Evolutionary conservation across 140 eudicot species (phyloP).

Genomic region (Ambrosia hybrid): DNA sequence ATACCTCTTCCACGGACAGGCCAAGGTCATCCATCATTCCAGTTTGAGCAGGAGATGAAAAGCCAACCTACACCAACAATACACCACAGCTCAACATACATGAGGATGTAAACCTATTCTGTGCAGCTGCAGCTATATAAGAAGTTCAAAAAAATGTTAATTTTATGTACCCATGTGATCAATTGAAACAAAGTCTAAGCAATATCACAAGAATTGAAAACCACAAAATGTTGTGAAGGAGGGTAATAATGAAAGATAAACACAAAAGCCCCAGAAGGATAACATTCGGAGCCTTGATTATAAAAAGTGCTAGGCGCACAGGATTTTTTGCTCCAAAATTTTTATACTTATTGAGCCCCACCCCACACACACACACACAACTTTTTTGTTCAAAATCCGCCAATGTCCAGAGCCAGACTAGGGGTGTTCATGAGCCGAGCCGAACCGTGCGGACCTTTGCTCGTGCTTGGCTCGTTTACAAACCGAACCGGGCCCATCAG

Average conservation of each 20-base stretch:
- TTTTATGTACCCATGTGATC: neutral
- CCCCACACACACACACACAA: no score
- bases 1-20: constrained; percentile 65
- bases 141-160: neutral
- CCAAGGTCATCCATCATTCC: constrained; percentile 60
- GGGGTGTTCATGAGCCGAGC: no score
- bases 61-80: constrained; percentile 54
- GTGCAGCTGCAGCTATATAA: neutral
- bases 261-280: neutral
- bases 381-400: no score
- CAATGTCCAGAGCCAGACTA: no score
- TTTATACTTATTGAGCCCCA: no score
- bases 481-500: no score
- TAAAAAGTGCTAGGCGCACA: no score
- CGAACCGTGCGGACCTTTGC: no score
- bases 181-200: neutral
- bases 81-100: neutral
- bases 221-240: neutral
- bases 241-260: neutral
- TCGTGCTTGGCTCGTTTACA: no score
- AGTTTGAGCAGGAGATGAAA: constrained; percentile 70
- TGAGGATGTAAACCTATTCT: neutral
- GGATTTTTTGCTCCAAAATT: no score
- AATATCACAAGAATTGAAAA: neutral
- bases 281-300: neutral